Evolutionary conservation across 257 asterid species (phyloP).

Genomic region (Verbascum thapsus): DNA sequence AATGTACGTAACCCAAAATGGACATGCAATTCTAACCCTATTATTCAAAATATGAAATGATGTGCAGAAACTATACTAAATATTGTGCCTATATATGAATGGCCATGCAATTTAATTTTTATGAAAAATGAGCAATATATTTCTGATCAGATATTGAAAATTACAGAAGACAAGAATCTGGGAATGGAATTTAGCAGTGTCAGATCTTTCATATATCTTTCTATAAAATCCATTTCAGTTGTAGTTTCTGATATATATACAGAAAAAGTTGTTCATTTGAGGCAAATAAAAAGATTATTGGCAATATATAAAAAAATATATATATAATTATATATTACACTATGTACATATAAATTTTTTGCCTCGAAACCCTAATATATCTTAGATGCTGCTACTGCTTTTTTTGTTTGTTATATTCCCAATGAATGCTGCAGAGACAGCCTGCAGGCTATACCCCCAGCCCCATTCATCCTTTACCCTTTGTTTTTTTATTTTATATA

Average conservation of each 20-base stretch:
- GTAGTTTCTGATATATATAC: not conserved
- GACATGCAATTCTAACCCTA: no score
- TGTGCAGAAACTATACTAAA: no score
- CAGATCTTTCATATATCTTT: constrained; percentile 24
- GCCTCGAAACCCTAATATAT: constrained; percentile 18
- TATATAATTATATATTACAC: not conserved
- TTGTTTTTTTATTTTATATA: not conserved
- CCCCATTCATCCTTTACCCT: constrained; percentile 11
- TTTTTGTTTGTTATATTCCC: constrained; percentile 26
- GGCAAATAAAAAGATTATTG: no score
- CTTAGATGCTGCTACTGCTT: constrained; percentile 9
- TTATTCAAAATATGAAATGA: no score
- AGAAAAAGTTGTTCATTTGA: not conserved
- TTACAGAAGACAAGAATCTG: constrained; percentile 28
- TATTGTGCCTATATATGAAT: no score
- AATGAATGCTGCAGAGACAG: constrained; percentile 38
- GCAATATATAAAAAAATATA: no score
- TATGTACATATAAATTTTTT: not conserved
- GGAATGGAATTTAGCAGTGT: constrained; percentile 32
- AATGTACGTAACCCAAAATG: no score
- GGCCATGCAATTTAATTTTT: not conserved
- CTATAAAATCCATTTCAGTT: constrained; percentile 10
- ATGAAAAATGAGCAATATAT: constrained; percentile 4
- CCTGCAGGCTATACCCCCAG: constrained; percentile 27
- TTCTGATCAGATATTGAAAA: constrained; percentile 16